A percentile compares a stretch with the other conserved stretches of the same genome.
These are phyloP conservation scores for Penicillium sp. DNA, from an alignment of 2,329 filamentous ascomycete genomes.

Conservation along the genomic window DNA sequence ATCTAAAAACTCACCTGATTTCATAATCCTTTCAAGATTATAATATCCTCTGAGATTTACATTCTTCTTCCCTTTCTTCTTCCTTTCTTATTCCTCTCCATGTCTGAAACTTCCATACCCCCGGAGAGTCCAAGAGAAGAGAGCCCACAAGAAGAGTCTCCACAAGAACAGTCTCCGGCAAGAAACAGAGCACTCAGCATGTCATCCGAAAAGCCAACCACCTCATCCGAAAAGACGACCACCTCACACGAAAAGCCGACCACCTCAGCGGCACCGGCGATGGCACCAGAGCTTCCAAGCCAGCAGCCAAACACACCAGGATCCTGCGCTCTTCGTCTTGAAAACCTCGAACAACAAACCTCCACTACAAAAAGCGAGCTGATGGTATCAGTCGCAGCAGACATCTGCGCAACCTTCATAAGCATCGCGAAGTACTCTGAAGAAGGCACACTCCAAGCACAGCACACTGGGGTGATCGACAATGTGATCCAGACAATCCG, in stretches of 20 bases:
- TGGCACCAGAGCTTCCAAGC: neutral
- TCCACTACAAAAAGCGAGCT: slow-evolving; percentile 23
- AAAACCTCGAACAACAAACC: slow-evolving; percentile 20
- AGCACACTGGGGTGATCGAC: slow-evolving; percentile 30
- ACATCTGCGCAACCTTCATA: slow-evolving; percentile 34
- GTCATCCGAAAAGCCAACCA: neutral
- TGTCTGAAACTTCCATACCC: neutral
- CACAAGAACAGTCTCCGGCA: neutral
- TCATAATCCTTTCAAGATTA: neutral
- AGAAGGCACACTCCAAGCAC: slow-evolving; percentile 23
- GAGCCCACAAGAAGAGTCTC: neutral
- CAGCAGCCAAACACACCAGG: neutral
- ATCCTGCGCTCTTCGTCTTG: slow-evolving; percentile 27
- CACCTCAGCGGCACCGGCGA: neutral
- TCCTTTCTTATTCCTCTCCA: neutral
- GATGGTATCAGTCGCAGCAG: slow-evolving; percentile 30
- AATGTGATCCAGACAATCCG: slow-evolving; percentile 29
- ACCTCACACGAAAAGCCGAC: neutral
- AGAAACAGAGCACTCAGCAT: slow-evolving; percentile 1
- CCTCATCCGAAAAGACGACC: neutral
- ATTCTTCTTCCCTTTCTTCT: neutral
- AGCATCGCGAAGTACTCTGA: slow-evolving; percentile 29
- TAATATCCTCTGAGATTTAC: neutral
- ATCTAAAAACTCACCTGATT: neutral
- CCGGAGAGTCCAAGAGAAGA: neutral